phyloP scores from a whole-genome alignment of 2,329 filamentous ascomycete species.

The Beauveria brongniartii region DNA sequence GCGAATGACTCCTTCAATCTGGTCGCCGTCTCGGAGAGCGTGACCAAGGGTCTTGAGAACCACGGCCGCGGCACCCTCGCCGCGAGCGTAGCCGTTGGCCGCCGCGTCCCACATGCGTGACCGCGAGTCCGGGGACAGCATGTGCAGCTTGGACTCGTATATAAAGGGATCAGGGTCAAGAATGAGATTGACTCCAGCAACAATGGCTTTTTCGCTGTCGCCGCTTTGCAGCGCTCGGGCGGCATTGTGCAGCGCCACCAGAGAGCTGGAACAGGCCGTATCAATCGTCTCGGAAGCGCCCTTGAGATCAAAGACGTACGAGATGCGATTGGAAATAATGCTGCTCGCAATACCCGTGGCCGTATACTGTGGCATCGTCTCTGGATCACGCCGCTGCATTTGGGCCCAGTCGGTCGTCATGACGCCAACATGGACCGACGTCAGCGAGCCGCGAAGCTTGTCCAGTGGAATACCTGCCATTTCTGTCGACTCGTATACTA shows the following conservation, averaged over 20 bases:
- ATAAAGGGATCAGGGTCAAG: slow-evolving; percentile 14
- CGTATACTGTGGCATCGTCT: neutral
- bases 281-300: slow-evolving; percentile 42
- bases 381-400: slow-evolving; percentile 18
- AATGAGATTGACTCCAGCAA: slow-evolving; percentile 14
- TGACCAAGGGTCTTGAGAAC: slow-evolving; percentile 37
- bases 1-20: slow-evolving; percentile 39
- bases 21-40: slow-evolving; percentile 43
- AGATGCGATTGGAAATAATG: slow-evolving; percentile 36
- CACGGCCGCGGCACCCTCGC: slow-evolving; percentile 40
- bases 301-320: slow-evolving; percentile 42
- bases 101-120: slow-evolving; percentile 31
- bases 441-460: neutral
- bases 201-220: slow-evolving; percentile 34
- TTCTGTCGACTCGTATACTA: slow-evolving; percentile 24
- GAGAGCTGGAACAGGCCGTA: slow-evolving; percentile 40
- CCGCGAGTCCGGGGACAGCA: slow-evolving; percentile 22
- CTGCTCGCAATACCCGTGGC: slow-evolving; percentile 16
- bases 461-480: slow-evolving; percentile 8
- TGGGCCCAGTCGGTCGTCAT: slow-evolving; percentile 22
- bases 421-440: slow-evolving; percentile 17
- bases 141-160: slow-evolving; percentile 34
- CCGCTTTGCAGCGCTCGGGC: slow-evolving; percentile 36
- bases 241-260: slow-evolving; percentile 40
- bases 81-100: slow-evolving; percentile 43